phyloP scores from a whole-genome alignment of 2,329 filamentous ascomycete species.

The Paecilomyces fulvus region DNA sequence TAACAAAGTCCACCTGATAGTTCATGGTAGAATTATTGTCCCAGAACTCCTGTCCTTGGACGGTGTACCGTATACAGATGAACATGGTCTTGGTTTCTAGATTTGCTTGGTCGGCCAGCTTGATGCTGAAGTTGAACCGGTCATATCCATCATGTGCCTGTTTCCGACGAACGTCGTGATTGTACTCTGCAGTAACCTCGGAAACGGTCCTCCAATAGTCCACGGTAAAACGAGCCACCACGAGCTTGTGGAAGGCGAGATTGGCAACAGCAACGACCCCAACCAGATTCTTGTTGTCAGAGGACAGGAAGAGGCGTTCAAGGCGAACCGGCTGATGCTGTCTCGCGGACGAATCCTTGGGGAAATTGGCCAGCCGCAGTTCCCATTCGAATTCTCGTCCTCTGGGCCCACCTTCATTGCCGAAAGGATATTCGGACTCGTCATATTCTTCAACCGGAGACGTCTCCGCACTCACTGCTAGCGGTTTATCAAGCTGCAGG shows the following conservation, averaged over 20 bases:
- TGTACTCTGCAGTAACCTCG: slow-evolving; percentile 83
- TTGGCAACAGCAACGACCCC: slow-evolving; percentile 82
- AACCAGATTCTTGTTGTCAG: slow-evolving; percentile 77
- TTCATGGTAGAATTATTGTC: slow-evolving; percentile 85
- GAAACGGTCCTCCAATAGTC: slow-evolving; percentile 99
- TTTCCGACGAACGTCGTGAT: slow-evolving; percentile 63
- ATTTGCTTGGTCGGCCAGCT: slow-evolving; percentile 81
- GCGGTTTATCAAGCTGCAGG: slow-evolving; percentile 81
- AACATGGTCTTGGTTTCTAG: slow-evolving; percentile 88
- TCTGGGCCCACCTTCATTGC: slow-evolving; percentile 39
- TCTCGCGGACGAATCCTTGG: slow-evolving; percentile 55
- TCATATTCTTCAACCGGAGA: slow-evolving; percentile 86
- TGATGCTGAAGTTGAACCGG: slow-evolving; percentile 89
- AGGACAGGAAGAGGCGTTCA: slow-evolving; percentile 78
- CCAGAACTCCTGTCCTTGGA: slow-evolving; percentile 82
- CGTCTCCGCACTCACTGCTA: slow-evolving; percentile 91
- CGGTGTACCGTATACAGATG: slow-evolving; percentile 81
- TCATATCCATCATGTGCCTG: slow-evolving; percentile 62
- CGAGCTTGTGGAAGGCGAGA: slow-evolving; percentile 76
- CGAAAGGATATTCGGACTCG: slow-evolving; percentile 84
- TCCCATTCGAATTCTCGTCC: slow-evolving; percentile 70
- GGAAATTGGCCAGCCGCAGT: slow-evolving; percentile 76
- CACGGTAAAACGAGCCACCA: slow-evolving; percentile 88
- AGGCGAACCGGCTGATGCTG: slow-evolving; percentile 60
- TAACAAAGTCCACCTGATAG: slow-evolving; percentile 89